A percentile compares a stretch with the other conserved stretches of the same genome.
Evolutionary conservation across 257 asterid genomes (phyloP).

Genomic region (Striga asiatica): DNA sequence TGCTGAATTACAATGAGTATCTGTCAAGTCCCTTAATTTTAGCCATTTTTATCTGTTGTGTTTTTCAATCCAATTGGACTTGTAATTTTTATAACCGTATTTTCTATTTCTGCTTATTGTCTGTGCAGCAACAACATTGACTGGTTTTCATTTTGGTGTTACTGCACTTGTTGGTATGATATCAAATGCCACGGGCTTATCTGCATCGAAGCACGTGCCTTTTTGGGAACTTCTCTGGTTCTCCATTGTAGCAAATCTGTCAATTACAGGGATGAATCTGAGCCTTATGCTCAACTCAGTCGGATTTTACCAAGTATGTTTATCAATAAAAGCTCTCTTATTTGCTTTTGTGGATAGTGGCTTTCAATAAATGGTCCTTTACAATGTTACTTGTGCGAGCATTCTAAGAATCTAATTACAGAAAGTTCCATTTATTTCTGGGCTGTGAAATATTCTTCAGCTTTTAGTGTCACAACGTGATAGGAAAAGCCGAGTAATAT

Average conservation of each 20-base stretch:
- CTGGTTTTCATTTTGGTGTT: slow-evolving; percentile 92
- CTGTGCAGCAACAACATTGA: slow-evolving; percentile 78
- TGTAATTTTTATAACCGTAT: neutral
- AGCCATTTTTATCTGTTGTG: neutral
- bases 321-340: slow-evolving; percentile 5
- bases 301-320: slow-evolving; percentile 89
- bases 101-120: slow-evolving; percentile 12
- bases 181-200: slow-evolving; percentile 81
- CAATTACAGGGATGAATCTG: slow-evolving; percentile 93
- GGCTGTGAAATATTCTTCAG: too few species aligned
- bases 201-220: slow-evolving; percentile 83
- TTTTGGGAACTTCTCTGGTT: slow-evolving; percentile 98
- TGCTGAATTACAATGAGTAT: too few species aligned
- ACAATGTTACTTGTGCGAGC: neutral
- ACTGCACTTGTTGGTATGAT: slow-evolving; percentile 91
- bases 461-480: too few species aligned
- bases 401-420: neutral
- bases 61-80: neutral
- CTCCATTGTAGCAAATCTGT: slow-evolving; percentile 82
- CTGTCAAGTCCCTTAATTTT: too few species aligned
- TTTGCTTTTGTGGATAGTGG: slow-evolving; percentile 3
- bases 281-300: slow-evolving; percentile 98
- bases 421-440: neutral
- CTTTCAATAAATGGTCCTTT: neutral
- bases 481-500: too few species aligned